Evolutionary conservation across 768 basidiomycete species (phyloP).

Genomic region (Phaeotremella fagi): DNA sequence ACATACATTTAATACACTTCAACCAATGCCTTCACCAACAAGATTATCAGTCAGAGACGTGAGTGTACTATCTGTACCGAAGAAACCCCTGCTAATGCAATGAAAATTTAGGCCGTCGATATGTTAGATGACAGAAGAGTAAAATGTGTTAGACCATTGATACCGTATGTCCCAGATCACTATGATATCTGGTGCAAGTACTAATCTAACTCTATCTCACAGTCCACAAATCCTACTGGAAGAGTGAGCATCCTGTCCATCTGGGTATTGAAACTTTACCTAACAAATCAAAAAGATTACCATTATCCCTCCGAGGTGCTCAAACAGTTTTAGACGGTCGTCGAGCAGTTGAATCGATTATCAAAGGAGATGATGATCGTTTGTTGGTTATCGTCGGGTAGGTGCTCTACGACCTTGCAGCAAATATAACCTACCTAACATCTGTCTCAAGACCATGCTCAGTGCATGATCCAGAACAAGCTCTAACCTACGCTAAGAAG

Average conservation of each 20-base stretch:
- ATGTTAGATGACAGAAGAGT: slow-evolving; percentile 84
- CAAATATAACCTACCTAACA: slow-evolving; percentile 30
- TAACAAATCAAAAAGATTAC: slow-evolving; percentile 16
- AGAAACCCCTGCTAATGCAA: not conserved
- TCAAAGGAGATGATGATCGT: slow-evolving; percentile 84
- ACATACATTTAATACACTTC: too few species aligned
- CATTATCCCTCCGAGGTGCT: slow-evolving; percentile 62
- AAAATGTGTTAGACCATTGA: slow-evolving; percentile 77
- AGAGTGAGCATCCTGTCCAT: slow-evolving; percentile 64
- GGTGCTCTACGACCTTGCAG: slow-evolving; percentile 23
- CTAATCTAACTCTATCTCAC: too few species aligned
- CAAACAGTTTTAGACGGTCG: slow-evolving; percentile 87
- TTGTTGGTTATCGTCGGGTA: slow-evolving; percentile 87
- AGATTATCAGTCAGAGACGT: not conserved
- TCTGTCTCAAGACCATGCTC: slow-evolving; percentile 68
- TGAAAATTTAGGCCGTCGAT: slow-evolving; percentile 43
- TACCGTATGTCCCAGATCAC: slow-evolving; percentile 54
- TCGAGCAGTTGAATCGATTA: slow-evolving; percentile 66
- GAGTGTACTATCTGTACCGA: not conserved
- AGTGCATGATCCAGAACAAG: slow-evolving; percentile 81
- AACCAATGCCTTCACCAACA: not conserved
- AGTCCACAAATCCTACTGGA: slow-evolving; percentile 85
- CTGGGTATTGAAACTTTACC: not conserved
- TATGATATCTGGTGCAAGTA: not conserved
- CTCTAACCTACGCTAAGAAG: slow-evolving; percentile 76